Conservation (phyloP, 208 protist genomes). For the Balamuthia mandrillaris region DNA sequence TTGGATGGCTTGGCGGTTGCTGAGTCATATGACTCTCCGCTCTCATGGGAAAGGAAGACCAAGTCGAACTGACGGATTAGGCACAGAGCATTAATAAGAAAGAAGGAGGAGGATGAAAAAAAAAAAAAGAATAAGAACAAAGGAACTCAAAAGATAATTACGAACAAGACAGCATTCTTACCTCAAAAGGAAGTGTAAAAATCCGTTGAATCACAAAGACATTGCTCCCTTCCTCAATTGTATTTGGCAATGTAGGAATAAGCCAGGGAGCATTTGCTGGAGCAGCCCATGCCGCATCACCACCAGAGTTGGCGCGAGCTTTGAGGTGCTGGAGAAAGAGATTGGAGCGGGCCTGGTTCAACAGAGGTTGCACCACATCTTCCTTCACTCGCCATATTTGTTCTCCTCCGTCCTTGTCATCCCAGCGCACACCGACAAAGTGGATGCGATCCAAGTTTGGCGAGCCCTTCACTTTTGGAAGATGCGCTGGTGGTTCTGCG, state of each 20-base stretch:
- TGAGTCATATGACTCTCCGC: neutral
- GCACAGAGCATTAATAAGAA: too few relatives aligned
- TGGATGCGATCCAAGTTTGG: neutral
- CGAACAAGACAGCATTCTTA: too few relatives aligned
- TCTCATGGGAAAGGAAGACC: neutral
- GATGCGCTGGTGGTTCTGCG: neutral
- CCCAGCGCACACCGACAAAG: neutral
- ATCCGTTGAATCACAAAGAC: conserved; percentile 11
- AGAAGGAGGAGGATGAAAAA: neutral
- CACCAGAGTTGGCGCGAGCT: too few relatives aligned
- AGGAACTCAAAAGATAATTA: too few relatives aligned
- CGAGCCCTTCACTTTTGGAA: neutral
- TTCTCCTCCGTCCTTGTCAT: too few relatives aligned
- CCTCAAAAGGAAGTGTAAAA: neutral
- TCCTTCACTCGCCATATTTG: too few relatives aligned
- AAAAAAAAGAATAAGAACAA: neutral
- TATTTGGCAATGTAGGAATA: neutral
- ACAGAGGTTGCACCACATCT: too few relatives aligned
- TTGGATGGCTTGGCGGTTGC: neutral
- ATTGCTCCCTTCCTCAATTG: neutral
- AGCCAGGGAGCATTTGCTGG: too few relatives aligned
- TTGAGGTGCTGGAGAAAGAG: too few relatives aligned
- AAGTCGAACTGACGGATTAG: neutral
- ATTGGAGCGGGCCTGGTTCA: too few relatives aligned
- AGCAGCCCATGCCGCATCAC: too few relatives aligned